Percentiles rank a stretch among this genome's conserved stretches.
These are phyloP conservation scores for Lactarius quietus DNA, from an alignment of 768 basidiomycete species.

Conservation along the genomic window DNA sequence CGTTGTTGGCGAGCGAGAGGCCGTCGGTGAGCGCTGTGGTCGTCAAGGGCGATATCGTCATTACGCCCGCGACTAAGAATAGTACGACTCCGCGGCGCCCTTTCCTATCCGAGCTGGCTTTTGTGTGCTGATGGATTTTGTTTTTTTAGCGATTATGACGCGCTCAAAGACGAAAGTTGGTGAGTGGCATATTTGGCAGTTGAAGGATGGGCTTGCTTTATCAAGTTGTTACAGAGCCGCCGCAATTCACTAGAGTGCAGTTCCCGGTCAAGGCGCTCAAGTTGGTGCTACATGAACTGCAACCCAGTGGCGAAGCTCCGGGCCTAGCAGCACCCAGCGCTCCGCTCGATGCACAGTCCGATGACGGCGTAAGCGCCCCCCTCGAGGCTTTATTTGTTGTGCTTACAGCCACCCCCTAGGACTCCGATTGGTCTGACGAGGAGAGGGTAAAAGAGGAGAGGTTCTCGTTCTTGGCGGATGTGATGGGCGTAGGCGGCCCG, in stretches of 20 bases:
- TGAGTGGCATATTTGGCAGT: no score
- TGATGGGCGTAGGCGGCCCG: conserved; percentile 70
- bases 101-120: no score
- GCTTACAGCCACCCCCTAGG: conserved; percentile 39
- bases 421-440: conserved; percentile 94
- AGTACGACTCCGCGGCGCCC: no score
- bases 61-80: conserved; percentile 74
- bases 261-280: conserved; percentile 95
- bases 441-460: conserved; percentile 75
- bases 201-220: no score
- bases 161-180: conserved; percentile 85
- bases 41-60: conserved; percentile 91
- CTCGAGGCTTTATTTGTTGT: conserved; percentile 2
- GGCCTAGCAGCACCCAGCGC: conserved; percentile 56
- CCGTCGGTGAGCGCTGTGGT: conserved; percentile 59
- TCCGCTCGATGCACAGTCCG: conserved; percentile 57
- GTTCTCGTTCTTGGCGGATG: conserved; percentile 78
- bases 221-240: conserved; percentile 58
- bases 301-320: conserved; percentile 71
- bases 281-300: conserved; percentile 78
- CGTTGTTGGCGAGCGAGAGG: conserved; percentile 66
- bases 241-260: conserved; percentile 77
- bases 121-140: not conserved
- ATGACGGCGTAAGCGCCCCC: conserved; percentile 60
- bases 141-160: conserved; percentile 83